phyloP scores from a whole-genome alignment of 495 filamentous ascomycete genomes.

The Chaetomium fimeti region DNA sequence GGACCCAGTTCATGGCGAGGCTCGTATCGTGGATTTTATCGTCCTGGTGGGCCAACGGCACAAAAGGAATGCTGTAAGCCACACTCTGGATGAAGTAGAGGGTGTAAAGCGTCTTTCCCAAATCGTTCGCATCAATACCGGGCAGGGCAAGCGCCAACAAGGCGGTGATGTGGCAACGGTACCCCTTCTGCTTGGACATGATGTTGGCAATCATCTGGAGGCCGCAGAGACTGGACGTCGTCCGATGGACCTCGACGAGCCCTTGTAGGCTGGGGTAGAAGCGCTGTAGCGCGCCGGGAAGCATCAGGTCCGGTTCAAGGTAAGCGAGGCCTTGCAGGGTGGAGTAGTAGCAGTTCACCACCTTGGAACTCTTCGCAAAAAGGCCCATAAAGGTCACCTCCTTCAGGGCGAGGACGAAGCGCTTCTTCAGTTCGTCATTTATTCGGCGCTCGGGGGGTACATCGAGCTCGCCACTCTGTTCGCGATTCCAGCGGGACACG shows the following conservation, averaged over 20 bases:
- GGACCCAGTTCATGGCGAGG: slow-evolving; percentile 90
- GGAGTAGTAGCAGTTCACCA: slow-evolving; percentile 86
- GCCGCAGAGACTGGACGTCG: slow-evolving; percentile 86
- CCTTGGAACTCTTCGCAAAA: slow-evolving; percentile 87
- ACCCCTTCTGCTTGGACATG: slow-evolving; percentile 88
- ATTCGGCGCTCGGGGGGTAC: slow-evolving; percentile 75
- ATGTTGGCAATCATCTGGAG: slow-evolving; percentile 84
- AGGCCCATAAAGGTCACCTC: slow-evolving; percentile 99
- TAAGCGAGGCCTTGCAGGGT: slow-evolving; percentile 85
- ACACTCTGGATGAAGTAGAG: slow-evolving; percentile 92
- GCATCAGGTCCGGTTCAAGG: slow-evolving; percentile 86
- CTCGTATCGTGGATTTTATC: slow-evolving; percentile 70
- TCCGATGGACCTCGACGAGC: slow-evolving; percentile 94
- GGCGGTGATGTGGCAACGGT: slow-evolving; percentile 91
- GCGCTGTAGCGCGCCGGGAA: slow-evolving; percentile 89
- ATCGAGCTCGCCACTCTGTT: slow-evolving; percentile 87
- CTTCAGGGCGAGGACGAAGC: slow-evolving; percentile 86
- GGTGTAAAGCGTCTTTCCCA: slow-evolving; percentile 93
- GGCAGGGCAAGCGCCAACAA: slow-evolving; percentile 87
- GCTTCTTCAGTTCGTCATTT: slow-evolving; percentile 72
- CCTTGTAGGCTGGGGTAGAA: slow-evolving; percentile 97
- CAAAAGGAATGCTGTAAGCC: slow-evolving; percentile 90
- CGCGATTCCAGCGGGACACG: slow-evolving; percentile 95
- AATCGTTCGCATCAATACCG: slow-evolving; percentile 95
- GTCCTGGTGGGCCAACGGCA: slow-evolving; percentile 69